Percentiles rank a stretch among this genome's conserved stretches.
Evolutionary conservation across 2,329 filamentous ascomycete genomes (phyloP).

Genomic region (Microascus cirrosus): DNA sequence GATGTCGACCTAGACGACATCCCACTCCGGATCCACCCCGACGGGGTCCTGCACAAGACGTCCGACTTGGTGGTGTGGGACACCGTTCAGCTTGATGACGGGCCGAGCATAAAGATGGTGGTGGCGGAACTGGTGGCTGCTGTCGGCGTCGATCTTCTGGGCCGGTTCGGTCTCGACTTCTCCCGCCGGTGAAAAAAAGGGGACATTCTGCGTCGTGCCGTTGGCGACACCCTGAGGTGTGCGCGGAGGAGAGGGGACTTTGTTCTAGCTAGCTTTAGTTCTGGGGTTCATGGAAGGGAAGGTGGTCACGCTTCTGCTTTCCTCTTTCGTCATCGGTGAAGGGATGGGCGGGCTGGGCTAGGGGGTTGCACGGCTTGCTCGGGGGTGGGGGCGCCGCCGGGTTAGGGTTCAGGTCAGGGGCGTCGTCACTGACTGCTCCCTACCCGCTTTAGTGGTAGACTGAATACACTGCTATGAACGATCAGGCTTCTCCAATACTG

Average conservation of each 20-base stretch:
- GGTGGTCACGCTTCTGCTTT: not conserved
- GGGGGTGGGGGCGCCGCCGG: not conserved
- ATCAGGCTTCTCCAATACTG: too few species aligned
- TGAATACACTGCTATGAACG: too few species aligned
- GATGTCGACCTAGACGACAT: constrained; percentile 48
- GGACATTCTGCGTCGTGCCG: not conserved
- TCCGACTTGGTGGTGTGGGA: constrained; percentile 51
- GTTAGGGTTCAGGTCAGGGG: too few species aligned
- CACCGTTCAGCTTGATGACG: constrained; percentile 33
- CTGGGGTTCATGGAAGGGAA: not conserved
- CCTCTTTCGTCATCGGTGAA: not conserved
- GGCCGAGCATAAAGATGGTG: constrained; percentile 43
- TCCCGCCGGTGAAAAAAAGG: not conserved
- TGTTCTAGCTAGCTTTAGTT: not conserved
- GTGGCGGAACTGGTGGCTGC: constrained; percentile 59
- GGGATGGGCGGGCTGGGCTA: not conserved
- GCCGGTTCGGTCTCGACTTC: constrained; percentile 48
- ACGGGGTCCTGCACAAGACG: constrained; percentile 25
- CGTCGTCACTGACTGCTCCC: not conserved
- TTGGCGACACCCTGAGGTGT: not conserved
- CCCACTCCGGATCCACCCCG: constrained; percentile 34
- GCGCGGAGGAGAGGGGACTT: not conserved
- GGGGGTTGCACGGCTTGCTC: not conserved
- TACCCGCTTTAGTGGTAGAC: not conserved
- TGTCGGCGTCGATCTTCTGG: constrained; percentile 48